These are phyloP conservation scores for Imleria badia DNA, from an alignment of 768 basidiomycete species.

Conservation along the genomic window DNA sequence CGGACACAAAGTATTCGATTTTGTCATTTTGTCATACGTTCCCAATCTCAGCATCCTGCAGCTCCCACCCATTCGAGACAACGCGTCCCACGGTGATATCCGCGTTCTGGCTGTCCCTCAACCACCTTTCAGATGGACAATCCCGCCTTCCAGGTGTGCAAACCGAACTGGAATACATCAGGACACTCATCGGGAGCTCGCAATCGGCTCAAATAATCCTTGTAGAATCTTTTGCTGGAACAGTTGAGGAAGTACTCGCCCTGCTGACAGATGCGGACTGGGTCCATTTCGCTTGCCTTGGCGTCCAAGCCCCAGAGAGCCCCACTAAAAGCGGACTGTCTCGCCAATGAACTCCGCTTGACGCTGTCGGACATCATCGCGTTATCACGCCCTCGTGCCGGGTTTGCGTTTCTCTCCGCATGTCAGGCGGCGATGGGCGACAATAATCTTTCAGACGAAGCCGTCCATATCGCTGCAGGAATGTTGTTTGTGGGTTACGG, in stretches of 20 bases:
- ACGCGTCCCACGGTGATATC: background rate
- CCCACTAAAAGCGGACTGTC: constrained; percentile 21
- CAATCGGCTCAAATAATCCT: too few relatives aligned
- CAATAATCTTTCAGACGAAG: constrained; percentile 34
- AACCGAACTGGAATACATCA: constrained; percentile 9
- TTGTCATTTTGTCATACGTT: constrained; percentile 21
- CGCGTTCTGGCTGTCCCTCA: constrained; percentile 6
- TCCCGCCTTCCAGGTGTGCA: constrained; percentile 4
- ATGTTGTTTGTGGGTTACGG: constrained; percentile 33
- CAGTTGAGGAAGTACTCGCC: background rate
- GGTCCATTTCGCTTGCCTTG: constrained; percentile 35
- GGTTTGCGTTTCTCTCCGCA: constrained; percentile 45
- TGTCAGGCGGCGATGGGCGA: constrained; percentile 43
- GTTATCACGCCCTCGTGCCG: constrained; percentile 11
- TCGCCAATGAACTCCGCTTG: constrained; percentile 1
- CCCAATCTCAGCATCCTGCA: constrained; percentile 24
- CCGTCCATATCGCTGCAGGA: constrained; percentile 42
- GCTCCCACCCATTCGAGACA: background rate
- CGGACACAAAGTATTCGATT: background rate
- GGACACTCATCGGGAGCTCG: too few relatives aligned
- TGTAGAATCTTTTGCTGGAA: background rate
- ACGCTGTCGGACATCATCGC: background rate
- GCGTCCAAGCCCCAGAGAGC: constrained; percentile 15
- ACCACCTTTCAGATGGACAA: constrained; percentile 8
- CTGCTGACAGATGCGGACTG: background rate